Percentiles rank a stretch among this genome's conserved stretches.
Evolutionary conservation across 768 basidiomycete genomes (phyloP).

Genomic region (Clitopilus hobsonii): DNA sequence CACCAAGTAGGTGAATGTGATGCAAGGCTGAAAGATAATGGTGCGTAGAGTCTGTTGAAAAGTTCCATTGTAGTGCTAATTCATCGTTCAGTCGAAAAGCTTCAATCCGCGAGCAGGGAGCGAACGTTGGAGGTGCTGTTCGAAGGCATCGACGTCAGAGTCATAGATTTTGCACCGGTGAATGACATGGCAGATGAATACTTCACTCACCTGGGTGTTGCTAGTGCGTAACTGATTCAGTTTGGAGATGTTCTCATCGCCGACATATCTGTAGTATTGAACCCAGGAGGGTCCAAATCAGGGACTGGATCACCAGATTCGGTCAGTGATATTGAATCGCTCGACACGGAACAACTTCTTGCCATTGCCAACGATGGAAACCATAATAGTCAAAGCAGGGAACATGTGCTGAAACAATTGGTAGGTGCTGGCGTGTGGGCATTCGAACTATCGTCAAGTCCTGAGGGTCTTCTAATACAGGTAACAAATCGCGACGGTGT

Average conservation of each 20-base stretch:
- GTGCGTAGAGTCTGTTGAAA: background rate
- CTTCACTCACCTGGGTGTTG: background rate
- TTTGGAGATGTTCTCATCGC: background rate
- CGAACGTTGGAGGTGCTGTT: background rate
- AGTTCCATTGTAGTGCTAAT: background rate
- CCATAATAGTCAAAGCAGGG: background rate
- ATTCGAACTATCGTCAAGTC: background rate
- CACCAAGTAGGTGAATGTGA: background rate
- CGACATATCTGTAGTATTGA: background rate
- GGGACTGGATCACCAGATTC: background rate
- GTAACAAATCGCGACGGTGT: constrained; percentile 14
- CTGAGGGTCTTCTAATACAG: background rate
- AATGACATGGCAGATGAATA: background rate
- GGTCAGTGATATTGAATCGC: background rate
- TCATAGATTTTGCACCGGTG: background rate
- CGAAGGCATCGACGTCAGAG: background rate
- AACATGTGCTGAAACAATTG: background rate
- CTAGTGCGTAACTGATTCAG: background rate
- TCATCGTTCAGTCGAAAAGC: background rate
- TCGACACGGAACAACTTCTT: background rate
- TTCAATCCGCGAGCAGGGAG: background rate
- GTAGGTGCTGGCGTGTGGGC: background rate
- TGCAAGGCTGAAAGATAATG: background rate
- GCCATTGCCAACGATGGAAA: background rate
- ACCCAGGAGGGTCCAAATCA: background rate